Percentiles rank a stretch among this genome's conserved stretches.
Evolutionary conservation across 164 flowering plant genomes (phyloP).

Genomic region (Annona cherimola): DNA sequence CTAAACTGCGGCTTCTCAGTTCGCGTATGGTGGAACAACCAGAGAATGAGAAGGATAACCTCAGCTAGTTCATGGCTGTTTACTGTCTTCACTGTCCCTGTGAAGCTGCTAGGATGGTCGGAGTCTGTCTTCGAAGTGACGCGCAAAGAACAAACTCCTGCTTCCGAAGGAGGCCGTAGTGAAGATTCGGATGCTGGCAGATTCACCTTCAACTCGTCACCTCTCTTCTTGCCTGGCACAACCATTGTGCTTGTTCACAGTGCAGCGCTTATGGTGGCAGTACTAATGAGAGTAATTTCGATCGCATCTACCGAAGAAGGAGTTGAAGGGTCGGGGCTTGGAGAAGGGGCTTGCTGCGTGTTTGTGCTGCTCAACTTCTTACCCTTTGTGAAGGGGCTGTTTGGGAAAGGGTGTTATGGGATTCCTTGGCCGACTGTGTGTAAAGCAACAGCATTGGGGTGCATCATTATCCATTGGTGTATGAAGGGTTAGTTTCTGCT

Average conservation of each 20-base stretch:
- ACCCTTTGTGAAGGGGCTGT: slow-evolving; percentile 48
- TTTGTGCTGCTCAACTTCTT: slow-evolving; percentile 35
- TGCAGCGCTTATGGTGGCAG: slow-evolving; percentile 15
- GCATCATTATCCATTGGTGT: no score
- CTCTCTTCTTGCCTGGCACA: slow-evolving; percentile 36
- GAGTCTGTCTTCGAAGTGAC: slow-evolving; percentile 47
- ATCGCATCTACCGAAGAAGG: neutral
- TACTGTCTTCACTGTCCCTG: slow-evolving; percentile 22
- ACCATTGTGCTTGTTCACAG: slow-evolving; percentile 37
- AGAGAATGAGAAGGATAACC: slow-evolving; percentile 32
- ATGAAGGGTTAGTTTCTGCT: neutral
- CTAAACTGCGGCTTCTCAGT: slow-evolving; percentile 18
- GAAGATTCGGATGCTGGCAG: slow-evolving; percentile 12
- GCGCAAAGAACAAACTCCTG: slow-evolving; percentile 24
- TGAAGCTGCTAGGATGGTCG: slow-evolving; percentile 40
- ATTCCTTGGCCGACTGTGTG: slow-evolving; percentile 40
- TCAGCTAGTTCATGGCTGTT: slow-evolving; percentile 35
- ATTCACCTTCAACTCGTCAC: slow-evolving; percentile 48
- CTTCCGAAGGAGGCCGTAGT: neutral
- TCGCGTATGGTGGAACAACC: slow-evolving; percentile 51
- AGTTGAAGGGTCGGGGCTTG: slow-evolving; percentile 16
- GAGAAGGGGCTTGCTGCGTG: slow-evolving; percentile 33
- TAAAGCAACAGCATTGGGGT: slow-evolving; percentile 32
- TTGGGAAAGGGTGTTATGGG: slow-evolving; percentile 46
- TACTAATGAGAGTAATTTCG: slow-evolving; percentile 10